Conservation (phyloP, 1,284 basidiomycete genomes). For the Pascua sp. region DNA sequence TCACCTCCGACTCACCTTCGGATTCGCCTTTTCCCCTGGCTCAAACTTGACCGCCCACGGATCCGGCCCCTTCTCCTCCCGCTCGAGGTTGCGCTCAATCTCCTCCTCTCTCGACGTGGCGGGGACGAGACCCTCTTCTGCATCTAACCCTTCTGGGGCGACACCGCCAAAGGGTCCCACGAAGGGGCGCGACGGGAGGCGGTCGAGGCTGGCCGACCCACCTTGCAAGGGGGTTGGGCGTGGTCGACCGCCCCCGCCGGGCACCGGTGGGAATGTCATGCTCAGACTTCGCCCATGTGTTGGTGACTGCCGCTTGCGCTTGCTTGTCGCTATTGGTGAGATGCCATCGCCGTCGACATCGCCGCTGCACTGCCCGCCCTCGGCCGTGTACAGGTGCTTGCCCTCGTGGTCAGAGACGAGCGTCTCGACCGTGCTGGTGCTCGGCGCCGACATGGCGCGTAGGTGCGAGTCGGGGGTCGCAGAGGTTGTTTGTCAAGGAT, state of each 20-base stretch:
- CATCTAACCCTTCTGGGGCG: conserved; percentile 34
- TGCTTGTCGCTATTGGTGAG: background rate
- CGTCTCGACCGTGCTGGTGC: too few relatives aligned
- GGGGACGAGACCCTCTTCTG: conserved; percentile 38
- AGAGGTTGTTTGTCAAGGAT: too few relatives aligned
- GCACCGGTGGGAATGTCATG: too few relatives aligned
- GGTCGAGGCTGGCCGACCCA: background rate
- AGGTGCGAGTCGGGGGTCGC: too few relatives aligned
- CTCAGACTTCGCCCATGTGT: too few relatives aligned
- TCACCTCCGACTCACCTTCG: conserved; percentile 35
- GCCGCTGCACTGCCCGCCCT: too few relatives aligned
- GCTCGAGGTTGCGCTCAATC: conserved; percentile 28
- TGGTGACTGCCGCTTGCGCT: background rate
- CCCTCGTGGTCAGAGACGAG: too few relatives aligned
- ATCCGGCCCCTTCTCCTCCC: conserved; percentile 36
- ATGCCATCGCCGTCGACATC: background rate
- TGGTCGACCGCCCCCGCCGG: too few relatives aligned
- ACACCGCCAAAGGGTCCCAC: conserved; percentile 41
- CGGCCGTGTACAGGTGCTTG: too few relatives aligned
- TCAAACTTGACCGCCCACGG: conserved; percentile 45
- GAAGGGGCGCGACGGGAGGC: conserved; percentile 23
- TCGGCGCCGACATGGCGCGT: too few relatives aligned
- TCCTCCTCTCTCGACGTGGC: conserved; percentile 42
- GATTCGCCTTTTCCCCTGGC: conserved; percentile 44
- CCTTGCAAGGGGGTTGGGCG: background rate